Evolutionary conservation across 2,329 filamentous ascomycete genomes (phyloP), one percentile per base, ranked within the genome.

Genomic region (Colletotrichum karsti): DNA sequence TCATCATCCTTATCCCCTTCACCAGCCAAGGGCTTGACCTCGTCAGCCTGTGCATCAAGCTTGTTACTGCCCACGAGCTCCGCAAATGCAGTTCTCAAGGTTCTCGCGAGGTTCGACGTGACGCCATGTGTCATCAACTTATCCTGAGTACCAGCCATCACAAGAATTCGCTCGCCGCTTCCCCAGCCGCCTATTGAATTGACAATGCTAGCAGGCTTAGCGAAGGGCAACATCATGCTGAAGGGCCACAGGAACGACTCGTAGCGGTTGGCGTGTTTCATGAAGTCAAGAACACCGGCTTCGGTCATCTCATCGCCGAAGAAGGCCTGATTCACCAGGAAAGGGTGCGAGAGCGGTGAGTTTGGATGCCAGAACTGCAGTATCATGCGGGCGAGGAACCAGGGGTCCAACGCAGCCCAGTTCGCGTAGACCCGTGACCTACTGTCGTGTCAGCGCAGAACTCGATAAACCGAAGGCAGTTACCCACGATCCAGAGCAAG

Each of bases 191-290:
- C 39, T n/a, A 83, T 77, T 3, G 77, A 80, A 7, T 67, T 69
- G 2, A 87, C 65, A 2, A 88, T 75, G 15, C 77, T 80, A 37
- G 75, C 65, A 1, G 80, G 78, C 13, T 80, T 78, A 9, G 82
- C 78, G 69, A 87, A 86, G 3, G 78, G 75, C 33, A 69, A 72
- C 65, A 85, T 78, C 77, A 87, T 84, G 57, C 83, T 82, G 37
- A 85, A 63, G 0, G 85, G 82, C 86, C 85, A 89, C 33, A 81
- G 71, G 72, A 85, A 85, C 69, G 81, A 84, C 72, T 89, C 86
- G 69, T 86, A 89, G 4, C 80, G 78, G 26, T 79, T 80, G 64
- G 85, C 77, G 4, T 79, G 77, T 2, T 73, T 71, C 70, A 84
- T 81, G 58, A 88, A 84, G 3, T 77, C 74, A 3, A 74, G 55